Evolutionary conservation across 306 rosid species (phyloP), one percentile per base, ranked within the genome.

Genomic region (Trifolium subterraneum): DNA sequence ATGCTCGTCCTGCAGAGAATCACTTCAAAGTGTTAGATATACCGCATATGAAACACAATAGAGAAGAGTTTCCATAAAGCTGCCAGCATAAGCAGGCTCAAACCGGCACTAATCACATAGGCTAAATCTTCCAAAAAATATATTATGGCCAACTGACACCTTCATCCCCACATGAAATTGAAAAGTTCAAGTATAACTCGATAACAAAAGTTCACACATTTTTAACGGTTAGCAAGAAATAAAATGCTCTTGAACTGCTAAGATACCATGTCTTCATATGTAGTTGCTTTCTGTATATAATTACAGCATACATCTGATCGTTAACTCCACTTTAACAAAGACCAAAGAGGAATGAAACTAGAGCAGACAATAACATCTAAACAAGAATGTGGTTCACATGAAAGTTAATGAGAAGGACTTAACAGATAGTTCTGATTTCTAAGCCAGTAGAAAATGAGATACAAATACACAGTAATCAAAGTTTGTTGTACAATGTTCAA

Each of bases 1-100:
- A 84, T 93, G 94, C 73, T 93, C 98, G 78, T 93, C 98, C 97
- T 93, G 90, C 86, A 84, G 50, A 75, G 77, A 6, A 45, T 78
- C 74, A 83, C 27, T 52, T 31, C 71, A 66, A 68, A 68, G 36
- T 52, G 61, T 84, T 63, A 84, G 33, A 47, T 23, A 64, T 65
- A 42, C 62, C 14, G 62, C 68, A 71, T 12, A 63, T 55, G 14
- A 29, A 80, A 59, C 27, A 75, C 22, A 36, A 54, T 36, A 62
- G 68, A 22, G 35, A 74, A 31, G 31, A 70, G 10, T 16, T 74
- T 23, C 51, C 64, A 73, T 23, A 58, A 55, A 66, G 69, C 48
- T 42, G 47, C 42, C 68, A 70, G 47, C 55, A 72, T 56, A 73
- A 72, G 20, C 29, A 39, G 63, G 63, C 67, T 78, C 36, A 36